Evolutionary conservation across 2,329 filamentous ascomycete genomes (phyloP), one percentile per base, ranked within the genome.

Genomic region (Arachnomyces sp.): DNA sequence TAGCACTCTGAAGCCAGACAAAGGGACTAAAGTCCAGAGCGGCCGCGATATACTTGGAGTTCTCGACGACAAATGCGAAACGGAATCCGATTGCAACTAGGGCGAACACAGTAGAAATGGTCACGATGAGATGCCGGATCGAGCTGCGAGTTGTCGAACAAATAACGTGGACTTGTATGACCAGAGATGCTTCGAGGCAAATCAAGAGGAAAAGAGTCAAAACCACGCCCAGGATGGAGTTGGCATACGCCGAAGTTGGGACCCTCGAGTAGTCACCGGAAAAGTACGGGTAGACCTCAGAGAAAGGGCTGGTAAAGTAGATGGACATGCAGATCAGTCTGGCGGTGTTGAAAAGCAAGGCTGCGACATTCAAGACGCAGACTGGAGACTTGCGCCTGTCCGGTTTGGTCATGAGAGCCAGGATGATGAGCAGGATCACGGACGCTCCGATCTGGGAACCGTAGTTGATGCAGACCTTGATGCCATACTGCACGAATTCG

Each of bases 391-490:
- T 65, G 44, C 84, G 75, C 57, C 86, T 87, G 48, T 77, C 68
- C 0, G 68, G 58, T 14, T 77, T 76, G 0, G 84, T 88, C 59
- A 89, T 72, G 43, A 82, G 63, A 8, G 87, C 63, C 2, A 89
- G 66, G 21, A 84, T 69, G 32, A 82, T 50, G 13, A 89, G 66
- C 53, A 87, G 75, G 44, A 82, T 63, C 42, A 81, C 48, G 34
- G 75, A 77, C 16, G 82, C 77, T 21, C 86, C 86, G 38, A 88
- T 70, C 57, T 90, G 84, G 13, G 74, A 65, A 38, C 76, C 80
- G 56, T 82, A 86, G 62, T 80, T 82, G 67, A 85, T 78, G 55
- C 62, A 68, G 28, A 71, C 55, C 7, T 63, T 62, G 42, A 69
- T 59, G 44, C 67, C 67, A 54, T 74, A 73, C 43, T 65, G 57